Evolutionary conservation across 1,139 yeast species (phyloP).

Genomic region (Protomyces inouyei): DNA sequence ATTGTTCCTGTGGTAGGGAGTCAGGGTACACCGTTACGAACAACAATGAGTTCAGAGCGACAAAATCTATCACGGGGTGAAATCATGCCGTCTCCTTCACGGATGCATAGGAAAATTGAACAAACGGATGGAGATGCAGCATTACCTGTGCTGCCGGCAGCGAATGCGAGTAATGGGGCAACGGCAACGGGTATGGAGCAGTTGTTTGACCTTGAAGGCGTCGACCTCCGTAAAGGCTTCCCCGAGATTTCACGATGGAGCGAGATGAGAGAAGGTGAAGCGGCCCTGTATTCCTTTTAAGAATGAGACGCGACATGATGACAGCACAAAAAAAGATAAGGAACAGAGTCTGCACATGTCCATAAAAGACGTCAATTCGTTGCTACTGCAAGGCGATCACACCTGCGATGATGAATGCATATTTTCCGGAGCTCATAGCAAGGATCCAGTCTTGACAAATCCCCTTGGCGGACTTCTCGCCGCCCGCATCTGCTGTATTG

Average conservation of each 20-base stretch:
- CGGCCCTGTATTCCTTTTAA: background rate
- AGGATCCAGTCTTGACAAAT: constrained; percentile 37
- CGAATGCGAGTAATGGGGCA: background rate
- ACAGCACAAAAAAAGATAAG: background rate
- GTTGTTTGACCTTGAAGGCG: constrained; percentile 27
- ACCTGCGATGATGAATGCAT: no score
- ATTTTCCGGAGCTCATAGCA: background rate
- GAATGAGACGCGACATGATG: background rate
- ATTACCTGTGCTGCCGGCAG: background rate
- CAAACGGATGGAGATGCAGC: background rate
- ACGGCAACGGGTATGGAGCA: constrained; percentile 15
- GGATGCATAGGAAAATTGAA: background rate
- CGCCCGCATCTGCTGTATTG: constrained; percentile 51
- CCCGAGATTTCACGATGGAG: constrained; percentile 28
- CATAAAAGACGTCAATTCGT: background rate
- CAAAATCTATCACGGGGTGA: background rate
- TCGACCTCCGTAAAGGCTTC: constrained; percentile 27
- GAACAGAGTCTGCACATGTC: background rate
- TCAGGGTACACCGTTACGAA: background rate
- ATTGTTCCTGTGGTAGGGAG: background rate
- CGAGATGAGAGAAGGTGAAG: constrained; percentile 5
- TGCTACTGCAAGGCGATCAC: background rate
- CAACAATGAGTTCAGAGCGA: background rate
- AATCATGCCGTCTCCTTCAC: background rate
- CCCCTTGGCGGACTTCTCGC: constrained; percentile 64